Base-by-base conservation (phyloP, 2,329 filamentous ascomycete species). In the Dothideomycetes sp. region DNA sequence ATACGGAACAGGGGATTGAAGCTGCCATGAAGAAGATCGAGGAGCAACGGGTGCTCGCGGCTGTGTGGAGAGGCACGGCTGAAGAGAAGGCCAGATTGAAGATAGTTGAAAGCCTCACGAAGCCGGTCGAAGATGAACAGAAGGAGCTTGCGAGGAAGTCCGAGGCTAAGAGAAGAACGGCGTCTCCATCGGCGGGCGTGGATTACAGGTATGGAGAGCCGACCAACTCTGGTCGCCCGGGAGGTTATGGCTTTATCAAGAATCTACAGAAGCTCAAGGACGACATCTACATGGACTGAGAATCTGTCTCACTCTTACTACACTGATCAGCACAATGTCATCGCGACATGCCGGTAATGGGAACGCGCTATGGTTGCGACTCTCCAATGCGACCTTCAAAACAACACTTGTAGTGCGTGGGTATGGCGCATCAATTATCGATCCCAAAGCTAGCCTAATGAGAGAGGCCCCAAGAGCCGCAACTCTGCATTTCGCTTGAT, bases 11-110 rank as follows among this genome's bases (percentile, higher is more conserved):
- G 10, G 84, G 84, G 12, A 68, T 91, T 7, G 79, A 84, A 47
- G 78, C 79, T 42, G 91, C 91, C 0, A 75, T 75, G 10, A 70
- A 72, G 40, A 70, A 84, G 33, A 79, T 96, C 11, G 80, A 86
- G 53, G 77, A 84, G 54, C 69, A 96, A 41, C 80, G 86, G 53
- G 73, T 79, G 46, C 63, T 96, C 47, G 77, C 78, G 3, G 64
- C 64, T n/a, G 79, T 98, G 16, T 98, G 91, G 88, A 89, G 83
- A 57, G 87, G 87, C n/a, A 95, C 91, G 2, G 82, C 84, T 0
- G 91, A 98, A 63, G 91, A 96, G 59, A 93, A 84, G 62, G 85
- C 86, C 4, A 70, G 91, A 38, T 65, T 65, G 8, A 83, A 77
- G 52, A 87, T 95, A 56, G 79, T 98, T 14, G 89, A 96, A 47